These are phyloP conservation scores for Vigna unguiculata DNA, from an alignment of 306 rosid genomes.

Conservation along the genomic window DNA sequence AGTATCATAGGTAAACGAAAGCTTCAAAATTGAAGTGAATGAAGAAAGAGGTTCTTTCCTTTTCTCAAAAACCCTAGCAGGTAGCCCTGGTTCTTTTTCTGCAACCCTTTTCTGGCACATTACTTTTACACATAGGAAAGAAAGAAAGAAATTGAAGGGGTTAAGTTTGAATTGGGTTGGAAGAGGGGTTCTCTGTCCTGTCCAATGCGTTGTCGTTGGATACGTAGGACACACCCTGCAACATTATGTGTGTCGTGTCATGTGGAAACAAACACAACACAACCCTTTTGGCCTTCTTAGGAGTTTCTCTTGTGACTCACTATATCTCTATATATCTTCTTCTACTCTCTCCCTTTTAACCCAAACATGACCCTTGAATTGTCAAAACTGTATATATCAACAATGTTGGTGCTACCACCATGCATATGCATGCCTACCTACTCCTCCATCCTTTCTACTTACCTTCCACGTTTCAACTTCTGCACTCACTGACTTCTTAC, in stretches of 20 bases:
- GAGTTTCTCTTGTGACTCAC: constrained; percentile 8
- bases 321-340: not conserved
- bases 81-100: not conserved
- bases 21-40: constrained; percentile 7
- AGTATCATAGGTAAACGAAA: constrained; percentile 20
- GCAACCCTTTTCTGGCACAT: constrained; percentile 33
- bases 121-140: not conserved
- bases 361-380: constrained; percentile 45
- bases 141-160: constrained; percentile 1
- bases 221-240: constrained; percentile 4
- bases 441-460: constrained; percentile 38
- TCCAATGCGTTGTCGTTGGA: constrained; percentile 15
- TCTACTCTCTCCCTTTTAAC: constrained; percentile 23
- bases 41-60: not conserved
- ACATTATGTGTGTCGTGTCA: constrained; percentile 38
- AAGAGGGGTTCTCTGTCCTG: constrained; percentile 6
- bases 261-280: constrained; percentile 16
- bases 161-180: not conserved
- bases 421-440: constrained; percentile 4
- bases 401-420: constrained; percentile 21
- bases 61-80: not conserved
- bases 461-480: constrained; percentile 49
- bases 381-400: constrained; percentile 36
- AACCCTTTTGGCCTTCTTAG: not conserved
- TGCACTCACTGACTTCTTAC: too few relatives aligned